Conservation (phyloP, 495 filamentous ascomycete species). For the Penicillium canariense region DNA sequence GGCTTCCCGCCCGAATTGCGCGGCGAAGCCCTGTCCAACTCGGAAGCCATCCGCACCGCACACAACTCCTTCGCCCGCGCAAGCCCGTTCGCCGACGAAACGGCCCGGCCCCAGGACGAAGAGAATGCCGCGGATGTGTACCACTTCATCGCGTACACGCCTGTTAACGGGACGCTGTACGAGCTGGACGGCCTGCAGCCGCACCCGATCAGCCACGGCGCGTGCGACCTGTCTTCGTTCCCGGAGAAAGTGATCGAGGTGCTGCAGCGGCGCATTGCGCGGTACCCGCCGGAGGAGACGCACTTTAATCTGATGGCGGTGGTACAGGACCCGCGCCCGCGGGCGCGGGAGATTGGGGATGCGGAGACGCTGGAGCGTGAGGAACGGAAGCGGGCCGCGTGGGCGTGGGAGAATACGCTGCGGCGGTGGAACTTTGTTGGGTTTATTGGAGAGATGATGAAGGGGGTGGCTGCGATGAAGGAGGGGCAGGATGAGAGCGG, state of each 20-base stretch:
- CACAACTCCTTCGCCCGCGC: slow-evolving; percentile 92
- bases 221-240: slow-evolving; percentile 66
- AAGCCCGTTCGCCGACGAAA: slow-evolving; percentile 90
- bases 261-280: slow-evolving; percentile 74
- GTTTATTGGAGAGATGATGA: slow-evolving; percentile 87
- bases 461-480: slow-evolving; percentile 75
- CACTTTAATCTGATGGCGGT: slow-evolving; percentile 95
- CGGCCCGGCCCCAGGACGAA: slow-evolving; percentile 56
- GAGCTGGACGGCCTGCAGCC: slow-evolving; percentile 95
- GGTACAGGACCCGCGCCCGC: slow-evolving; percentile 72
- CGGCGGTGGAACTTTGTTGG: slow-evolving; percentile 94
- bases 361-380: slow-evolving; percentile 71
- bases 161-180: slow-evolving; percentile 75
- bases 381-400: slow-evolving; percentile 78
- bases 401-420: slow-evolving; percentile 96
- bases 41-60: slow-evolving; percentile 80
- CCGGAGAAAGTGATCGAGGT: slow-evolving; percentile 83
- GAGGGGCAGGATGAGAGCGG: slow-evolving; percentile 48
- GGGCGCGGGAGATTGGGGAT: slow-evolving; percentile 82
- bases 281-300: slow-evolving; percentile 86
- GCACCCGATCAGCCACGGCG: slow-evolving; percentile 83
- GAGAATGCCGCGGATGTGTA: slow-evolving; percentile 72
- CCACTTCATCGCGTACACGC: slow-evolving; percentile 96
- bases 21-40: slow-evolving; percentile 66
- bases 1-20: slow-evolving; percentile 78